These are phyloP conservation scores for Suillus fuscotomentosus DNA, from an alignment of 768 basidiomycete species.

Conservation along the genomic window DNA sequence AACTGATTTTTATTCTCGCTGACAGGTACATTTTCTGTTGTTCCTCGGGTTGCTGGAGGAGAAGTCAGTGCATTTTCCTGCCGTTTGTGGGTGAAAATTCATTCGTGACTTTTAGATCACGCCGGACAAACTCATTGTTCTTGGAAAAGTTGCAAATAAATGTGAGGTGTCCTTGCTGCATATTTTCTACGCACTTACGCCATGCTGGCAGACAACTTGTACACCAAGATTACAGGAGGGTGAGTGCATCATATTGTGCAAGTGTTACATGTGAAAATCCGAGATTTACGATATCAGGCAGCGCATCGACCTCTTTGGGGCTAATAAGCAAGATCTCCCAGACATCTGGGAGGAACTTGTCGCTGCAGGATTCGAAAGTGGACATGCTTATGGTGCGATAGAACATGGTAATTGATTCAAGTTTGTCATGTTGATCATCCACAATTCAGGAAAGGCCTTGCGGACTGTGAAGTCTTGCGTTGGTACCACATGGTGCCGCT, in stretches of 20 bases:
- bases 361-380: constrained; percentile 69
- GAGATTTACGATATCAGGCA: constrained; percentile 37
- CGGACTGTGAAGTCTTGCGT: constrained; percentile 81
- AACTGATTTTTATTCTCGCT: neutral
- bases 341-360: constrained; percentile 65
- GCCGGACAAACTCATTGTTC: constrained; percentile 61
- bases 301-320: constrained; percentile 72
- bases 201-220: constrained; percentile 41
- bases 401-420: neutral
- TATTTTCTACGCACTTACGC: neutral
- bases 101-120: constrained; percentile 36
- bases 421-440: neutral
- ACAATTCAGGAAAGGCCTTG: constrained; percentile 41
- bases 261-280: neutral
- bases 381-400: constrained; percentile 67
- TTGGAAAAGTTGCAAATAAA: constrained; percentile 66
- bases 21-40: constrained; percentile 61
- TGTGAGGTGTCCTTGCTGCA: constrained; percentile 31
- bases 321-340: constrained; percentile 65
- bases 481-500: constrained; percentile 70
- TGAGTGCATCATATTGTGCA: constrained; percentile 6
- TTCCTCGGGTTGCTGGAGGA: constrained; percentile 70
- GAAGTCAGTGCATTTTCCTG: constrained; percentile 37
- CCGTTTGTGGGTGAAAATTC: neutral
- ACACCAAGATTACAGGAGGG: constrained; percentile 59